A percentile compares a stretch with the other conserved stretches of the same genome.
phyloP scores from a whole-genome alignment of 2,329 filamentous ascomycete genomes.

The Septoria linicola region DNA sequence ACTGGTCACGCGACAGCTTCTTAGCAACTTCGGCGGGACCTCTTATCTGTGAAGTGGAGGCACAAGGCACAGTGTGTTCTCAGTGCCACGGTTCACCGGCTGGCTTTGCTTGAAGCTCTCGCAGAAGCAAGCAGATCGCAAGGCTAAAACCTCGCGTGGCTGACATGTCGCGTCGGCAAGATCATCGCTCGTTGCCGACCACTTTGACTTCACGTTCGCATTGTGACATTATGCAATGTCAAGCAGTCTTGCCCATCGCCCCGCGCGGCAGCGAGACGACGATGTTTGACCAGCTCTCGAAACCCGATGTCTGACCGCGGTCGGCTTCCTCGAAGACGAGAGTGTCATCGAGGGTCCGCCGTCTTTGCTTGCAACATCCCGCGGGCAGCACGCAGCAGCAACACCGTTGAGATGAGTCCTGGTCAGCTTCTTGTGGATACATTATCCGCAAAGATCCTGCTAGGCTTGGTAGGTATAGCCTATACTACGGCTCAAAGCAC shows the following conservation, averaged over 20 bases:
- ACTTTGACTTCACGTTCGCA: conserved; percentile 6
- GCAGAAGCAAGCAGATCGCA: conserved; percentile 1
- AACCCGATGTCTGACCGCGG: conserved; percentile 1
- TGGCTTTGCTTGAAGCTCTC: not conserved
- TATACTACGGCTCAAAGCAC: conserved; percentile 9
- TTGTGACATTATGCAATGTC: not conserved
- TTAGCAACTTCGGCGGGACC: conserved; percentile 1
- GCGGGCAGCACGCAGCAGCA: not conserved
- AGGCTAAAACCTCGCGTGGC: conserved; percentile 8
- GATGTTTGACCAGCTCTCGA: not conserved
- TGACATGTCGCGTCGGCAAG: conserved; percentile 1
- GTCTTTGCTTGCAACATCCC: not conserved
- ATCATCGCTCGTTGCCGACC: not conserved
- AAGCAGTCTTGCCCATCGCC: not conserved
- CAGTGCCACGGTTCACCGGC: conserved; percentile 7
- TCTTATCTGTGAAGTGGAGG: conserved; percentile 14
- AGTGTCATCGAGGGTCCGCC: not conserved
- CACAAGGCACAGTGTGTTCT: not conserved
- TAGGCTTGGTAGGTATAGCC: conserved; percentile 1
- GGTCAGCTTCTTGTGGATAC: too few relatives aligned
- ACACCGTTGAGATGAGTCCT: not conserved
- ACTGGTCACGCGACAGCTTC: conserved; percentile 1
- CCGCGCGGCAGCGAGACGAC: not conserved
- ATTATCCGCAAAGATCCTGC: not conserved
- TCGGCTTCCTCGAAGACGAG: too few relatives aligned